Evolutionary conservation across 2,329 filamentous ascomycete species (phyloP).

Genomic region (Colletotrichum sp.): DNA sequence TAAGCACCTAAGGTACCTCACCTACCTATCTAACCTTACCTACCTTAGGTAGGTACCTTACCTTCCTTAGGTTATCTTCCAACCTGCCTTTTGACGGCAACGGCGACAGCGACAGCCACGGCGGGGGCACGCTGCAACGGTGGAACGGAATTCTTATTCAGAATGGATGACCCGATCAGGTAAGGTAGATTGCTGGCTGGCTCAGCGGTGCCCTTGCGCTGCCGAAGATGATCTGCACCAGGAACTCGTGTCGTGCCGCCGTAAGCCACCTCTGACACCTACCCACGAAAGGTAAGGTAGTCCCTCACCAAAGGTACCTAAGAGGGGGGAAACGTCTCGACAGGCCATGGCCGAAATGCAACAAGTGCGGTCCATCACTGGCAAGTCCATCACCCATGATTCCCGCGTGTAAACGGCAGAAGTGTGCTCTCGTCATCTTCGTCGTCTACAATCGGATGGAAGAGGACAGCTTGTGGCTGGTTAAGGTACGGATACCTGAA

Average conservation of each 20-base stretch:
- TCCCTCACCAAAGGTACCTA: background rate
- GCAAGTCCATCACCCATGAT: background rate
- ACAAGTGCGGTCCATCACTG: background rate
- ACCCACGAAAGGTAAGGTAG: background rate
- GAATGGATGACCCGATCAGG: background rate
- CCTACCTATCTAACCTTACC: background rate
- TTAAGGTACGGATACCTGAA: background rate
- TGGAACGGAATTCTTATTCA: background rate
- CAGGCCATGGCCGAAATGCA: background rate
- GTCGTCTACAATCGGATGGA: background rate
- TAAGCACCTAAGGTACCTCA: background rate
- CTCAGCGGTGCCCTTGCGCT: background rate
- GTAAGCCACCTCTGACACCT: background rate
- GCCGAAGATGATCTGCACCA: conserved; percentile 11
- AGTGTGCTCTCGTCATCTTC: background rate
- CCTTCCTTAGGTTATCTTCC: no score
- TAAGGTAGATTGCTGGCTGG: background rate
- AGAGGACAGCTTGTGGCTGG: background rate
- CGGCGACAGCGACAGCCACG: background rate
- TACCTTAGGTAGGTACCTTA: background rate
- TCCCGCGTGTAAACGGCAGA: background rate
- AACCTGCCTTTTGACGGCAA: background rate
- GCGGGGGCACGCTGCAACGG: background rate
- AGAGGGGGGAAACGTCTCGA: background rate
- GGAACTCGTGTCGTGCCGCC: conserved; percentile 1